These are phyloP conservation scores for Sporopachydermia cereana DNA, from an alignment of 1,139 yeast genomes.

Conservation along the genomic window DNA sequence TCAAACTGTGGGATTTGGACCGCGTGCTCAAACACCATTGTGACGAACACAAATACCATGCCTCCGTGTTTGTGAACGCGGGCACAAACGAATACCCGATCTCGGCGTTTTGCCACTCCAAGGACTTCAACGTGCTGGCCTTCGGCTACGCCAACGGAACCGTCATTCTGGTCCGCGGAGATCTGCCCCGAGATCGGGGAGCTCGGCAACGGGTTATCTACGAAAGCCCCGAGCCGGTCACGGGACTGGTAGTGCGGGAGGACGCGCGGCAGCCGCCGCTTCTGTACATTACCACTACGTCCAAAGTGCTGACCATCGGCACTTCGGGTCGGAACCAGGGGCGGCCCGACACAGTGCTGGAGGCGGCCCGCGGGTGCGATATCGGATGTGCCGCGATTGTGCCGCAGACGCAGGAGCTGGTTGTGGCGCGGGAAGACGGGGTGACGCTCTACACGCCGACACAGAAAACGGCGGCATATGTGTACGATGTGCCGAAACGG, in stretches of 20 bases:
- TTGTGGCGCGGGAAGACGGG: constrained; percentile 19
- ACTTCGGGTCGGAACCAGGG: constrained; percentile 74
- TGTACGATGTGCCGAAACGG: constrained; percentile 49
- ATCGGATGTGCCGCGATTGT: constrained; percentile 50
- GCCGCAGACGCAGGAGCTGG: constrained; percentile 28
- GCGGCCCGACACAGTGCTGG: constrained; percentile 50
- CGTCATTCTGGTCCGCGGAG: constrained; percentile 77
- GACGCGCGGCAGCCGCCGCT: constrained; percentile 23
- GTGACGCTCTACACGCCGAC: constrained; percentile 42
- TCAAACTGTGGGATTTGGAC: constrained; percentile 65
- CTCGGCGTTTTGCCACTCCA: constrained; percentile 47
- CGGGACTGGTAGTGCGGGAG: constrained; percentile 53
- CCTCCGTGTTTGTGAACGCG: constrained; percentile 33
- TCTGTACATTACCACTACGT: constrained; percentile 57
- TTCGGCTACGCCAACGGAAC: constrained; percentile 85
- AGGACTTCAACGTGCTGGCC: constrained; percentile 54
- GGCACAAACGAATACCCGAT: constrained; percentile 64
- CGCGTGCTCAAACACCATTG: constrained; percentile 28
- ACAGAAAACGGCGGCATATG: constrained; percentile 46
- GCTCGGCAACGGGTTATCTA: constrained; percentile 74
- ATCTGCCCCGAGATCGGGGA: constrained; percentile 78
- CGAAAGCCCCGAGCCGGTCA: constrained; percentile 67
- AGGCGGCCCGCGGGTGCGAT: constrained; percentile 55
- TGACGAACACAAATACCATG: constrained; percentile 28
- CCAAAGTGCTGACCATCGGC: constrained; percentile 57